Percentiles rank a stretch among this genome's conserved stretches.
Conservation (phyloP, 768 basidiomycete species). For the Boletus rubropictus region DNA sequence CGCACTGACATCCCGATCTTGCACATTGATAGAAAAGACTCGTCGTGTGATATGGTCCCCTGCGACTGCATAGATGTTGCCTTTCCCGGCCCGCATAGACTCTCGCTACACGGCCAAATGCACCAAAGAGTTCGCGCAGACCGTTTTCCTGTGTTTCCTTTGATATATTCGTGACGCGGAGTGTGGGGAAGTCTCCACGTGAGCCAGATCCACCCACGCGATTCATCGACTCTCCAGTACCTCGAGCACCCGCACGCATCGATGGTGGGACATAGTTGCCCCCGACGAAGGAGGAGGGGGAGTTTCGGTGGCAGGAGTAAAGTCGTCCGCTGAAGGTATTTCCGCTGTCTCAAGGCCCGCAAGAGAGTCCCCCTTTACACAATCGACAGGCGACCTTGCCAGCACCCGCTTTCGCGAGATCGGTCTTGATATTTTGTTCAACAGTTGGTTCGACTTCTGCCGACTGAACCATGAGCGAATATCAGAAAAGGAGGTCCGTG, state of each 20-base stretch:
- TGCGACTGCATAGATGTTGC: too few species aligned
- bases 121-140: constrained; percentile 82
- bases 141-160: constrained; percentile 95
- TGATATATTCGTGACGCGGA: constrained; percentile 95
- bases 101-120: constrained; percentile 79
- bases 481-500: background rate
- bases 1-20: too few species aligned
- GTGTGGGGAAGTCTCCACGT: constrained; percentile 86
- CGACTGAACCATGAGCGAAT: constrained; percentile 32
- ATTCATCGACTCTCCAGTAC: constrained; percentile 71
- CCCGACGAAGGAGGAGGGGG: constrained; percentile 37
- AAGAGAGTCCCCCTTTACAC: constrained; percentile 90
- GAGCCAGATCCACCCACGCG: constrained; percentile 40
- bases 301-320: constrained; percentile 32
- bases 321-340: constrained; percentile 32
- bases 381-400: constrained; percentile 90
- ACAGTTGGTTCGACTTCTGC: constrained; percentile 62
- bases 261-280: constrained; percentile 95
- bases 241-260: constrained; percentile 68
- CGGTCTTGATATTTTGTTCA: constrained; percentile 61
- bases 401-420: constrained; percentile 66
- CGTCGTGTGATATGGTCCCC: too few species aligned
- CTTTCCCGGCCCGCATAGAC: constrained; percentile 94
- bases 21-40: too few species aligned
- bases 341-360: constrained; percentile 63